A percentile compares a stretch with the other conserved stretches of the same genome.
phyloP scores from a whole-genome alignment of 2,329 filamentous ascomycete genomes.

The Pseudogymnoascus sp. region DNA sequence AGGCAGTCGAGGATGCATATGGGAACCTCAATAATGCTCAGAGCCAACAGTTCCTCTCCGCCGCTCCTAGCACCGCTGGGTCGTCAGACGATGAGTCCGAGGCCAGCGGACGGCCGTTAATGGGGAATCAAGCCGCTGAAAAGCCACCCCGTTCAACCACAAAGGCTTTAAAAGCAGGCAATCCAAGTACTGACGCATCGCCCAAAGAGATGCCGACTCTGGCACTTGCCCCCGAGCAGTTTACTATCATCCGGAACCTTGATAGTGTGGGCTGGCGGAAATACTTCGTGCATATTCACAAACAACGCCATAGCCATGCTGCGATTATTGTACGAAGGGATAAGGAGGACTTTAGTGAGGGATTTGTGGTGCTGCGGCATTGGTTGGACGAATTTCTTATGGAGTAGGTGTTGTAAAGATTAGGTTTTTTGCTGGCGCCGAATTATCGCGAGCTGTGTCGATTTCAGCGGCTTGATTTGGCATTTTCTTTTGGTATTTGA shows the following conservation, averaged over 20 bases:
- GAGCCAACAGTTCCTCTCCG: constrained; percentile 60
- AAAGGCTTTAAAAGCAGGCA: neutral
- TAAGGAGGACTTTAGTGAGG: constrained; percentile 62
- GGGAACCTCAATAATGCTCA: constrained; percentile 63
- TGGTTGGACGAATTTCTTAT: constrained; percentile 64
- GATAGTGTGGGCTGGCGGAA: constrained; percentile 58
- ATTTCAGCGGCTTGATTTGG: neutral
- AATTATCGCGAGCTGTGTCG: neutral
- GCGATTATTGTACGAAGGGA: constrained; percentile 77
- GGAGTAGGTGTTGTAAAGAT: constrained; percentile 10
- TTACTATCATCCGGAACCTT: constrained; percentile 72
- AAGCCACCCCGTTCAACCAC: neutral
- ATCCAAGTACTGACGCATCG: constrained; percentile 32
- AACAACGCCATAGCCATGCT: constrained; percentile 73
- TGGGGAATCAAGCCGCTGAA: neutral
- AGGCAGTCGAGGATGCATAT: constrained; percentile 55
- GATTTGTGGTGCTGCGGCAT: constrained; percentile 67
- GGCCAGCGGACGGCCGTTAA: neutral
- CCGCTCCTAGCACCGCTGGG: constrained; percentile 13
- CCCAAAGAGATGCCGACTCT: constrained; percentile 49
- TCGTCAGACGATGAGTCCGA: neutral
- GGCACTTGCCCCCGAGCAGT: constrained; percentile 71
- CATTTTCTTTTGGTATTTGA: neutral
- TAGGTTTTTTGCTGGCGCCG: neutral
- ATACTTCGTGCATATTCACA: constrained; percentile 65